phyloP scores from a whole-genome alignment of 1,284 basidiomycete species.

The Sporisorium graminicola region DNA sequence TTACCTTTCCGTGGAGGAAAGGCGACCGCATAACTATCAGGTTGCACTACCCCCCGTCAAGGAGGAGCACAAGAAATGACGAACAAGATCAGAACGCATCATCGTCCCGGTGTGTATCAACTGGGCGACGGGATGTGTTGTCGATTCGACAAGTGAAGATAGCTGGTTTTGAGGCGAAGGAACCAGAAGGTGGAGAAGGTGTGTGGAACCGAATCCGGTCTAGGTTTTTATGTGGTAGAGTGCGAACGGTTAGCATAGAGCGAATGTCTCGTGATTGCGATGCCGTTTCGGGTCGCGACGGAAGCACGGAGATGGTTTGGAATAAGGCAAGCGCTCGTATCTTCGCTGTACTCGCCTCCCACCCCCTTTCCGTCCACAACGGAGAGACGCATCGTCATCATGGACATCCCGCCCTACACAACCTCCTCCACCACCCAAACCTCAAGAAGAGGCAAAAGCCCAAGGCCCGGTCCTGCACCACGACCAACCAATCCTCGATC shows the following conservation, averaged over 20 bases:
- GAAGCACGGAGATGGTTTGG: constrained; percentile 16
- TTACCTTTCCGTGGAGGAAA: constrained; percentile 24
- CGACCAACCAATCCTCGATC: neutral
- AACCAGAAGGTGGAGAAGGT: neutral
- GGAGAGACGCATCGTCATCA: neutral
- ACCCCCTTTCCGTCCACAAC: neutral
- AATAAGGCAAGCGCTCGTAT: constrained; percentile 30
- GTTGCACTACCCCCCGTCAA: neutral
- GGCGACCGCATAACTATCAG: constrained; percentile 61
- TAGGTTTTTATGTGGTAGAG: neutral
- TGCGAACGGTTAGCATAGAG: neutral
- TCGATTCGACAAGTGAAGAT: neutral
- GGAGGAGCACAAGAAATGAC: constrained; percentile 25
- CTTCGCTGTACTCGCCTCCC: constrained; percentile 31
- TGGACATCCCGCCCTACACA: neutral
- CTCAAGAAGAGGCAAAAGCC: neutral
- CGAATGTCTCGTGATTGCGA: neutral
- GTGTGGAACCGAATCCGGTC: constrained; percentile 14
- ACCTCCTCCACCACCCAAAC: neutral
- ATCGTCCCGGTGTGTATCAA: neutral
- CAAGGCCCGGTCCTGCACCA: constrained; percentile 29
- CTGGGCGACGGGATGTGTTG: constrained; percentile 23
- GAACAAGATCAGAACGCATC: constrained; percentile 40
- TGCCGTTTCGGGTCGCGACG: neutral
- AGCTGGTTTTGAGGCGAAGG: neutral